A percentile compares a stretch with the other conserved stretches of the same genome.
Conservation (phyloP, 257 asterid genomes). For the Craterostigma plantagineum region DNA sequence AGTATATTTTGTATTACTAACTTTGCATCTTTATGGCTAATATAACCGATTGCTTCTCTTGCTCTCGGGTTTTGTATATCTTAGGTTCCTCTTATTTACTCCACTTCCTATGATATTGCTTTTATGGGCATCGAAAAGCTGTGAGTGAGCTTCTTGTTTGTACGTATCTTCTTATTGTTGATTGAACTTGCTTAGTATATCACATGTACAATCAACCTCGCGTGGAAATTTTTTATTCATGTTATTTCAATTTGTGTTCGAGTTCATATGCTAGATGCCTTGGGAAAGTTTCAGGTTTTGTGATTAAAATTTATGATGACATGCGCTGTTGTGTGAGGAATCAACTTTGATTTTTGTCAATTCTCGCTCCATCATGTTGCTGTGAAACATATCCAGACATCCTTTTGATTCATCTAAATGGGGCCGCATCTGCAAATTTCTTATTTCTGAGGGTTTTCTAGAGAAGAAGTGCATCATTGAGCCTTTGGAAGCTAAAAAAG, state of each 20-base stretch:
- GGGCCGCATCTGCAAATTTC: constrained; percentile 84
- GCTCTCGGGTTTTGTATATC: constrained; percentile 4
- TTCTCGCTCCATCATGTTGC: constrained; percentile 3
- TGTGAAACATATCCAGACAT: constrained; percentile 38
- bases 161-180: too few species aligned
- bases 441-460: constrained; percentile 42
- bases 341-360: neutral
- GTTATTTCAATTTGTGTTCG: neutral
- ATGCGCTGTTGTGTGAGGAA: too few species aligned
- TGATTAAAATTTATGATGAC: neutral
- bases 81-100: constrained; percentile 73
- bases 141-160: constrained; percentile 23
- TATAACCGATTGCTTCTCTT: constrained; percentile 7
- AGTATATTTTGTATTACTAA: neutral
- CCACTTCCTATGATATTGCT: constrained; percentile 64
- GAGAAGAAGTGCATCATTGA: constrained; percentile 48
- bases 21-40: neutral
- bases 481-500: constrained; percentile 75
- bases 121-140: constrained; percentile 79
- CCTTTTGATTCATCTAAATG: constrained; percentile 97
- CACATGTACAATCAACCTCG: neutral
- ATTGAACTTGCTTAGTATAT: neutral
- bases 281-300: too few species aligned
- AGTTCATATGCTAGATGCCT: too few species aligned
- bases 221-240: neutral